Base-by-base conservation (phyloP, 208 protist genomes). In the Angomonas ambiguus region DNA sequence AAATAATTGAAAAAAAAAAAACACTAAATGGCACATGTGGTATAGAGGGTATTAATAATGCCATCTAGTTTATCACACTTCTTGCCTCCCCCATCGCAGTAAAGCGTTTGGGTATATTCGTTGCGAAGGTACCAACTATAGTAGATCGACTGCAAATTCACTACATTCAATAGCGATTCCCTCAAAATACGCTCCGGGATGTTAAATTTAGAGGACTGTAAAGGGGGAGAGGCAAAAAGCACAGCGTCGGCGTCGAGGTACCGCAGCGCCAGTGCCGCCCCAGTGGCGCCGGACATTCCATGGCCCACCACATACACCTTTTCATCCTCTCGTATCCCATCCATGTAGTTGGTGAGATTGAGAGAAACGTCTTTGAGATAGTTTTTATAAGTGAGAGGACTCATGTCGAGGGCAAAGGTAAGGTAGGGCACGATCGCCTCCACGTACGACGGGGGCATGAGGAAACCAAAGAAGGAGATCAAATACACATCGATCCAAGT, bases 401-500 rank as follows among this genome's bases (percentile, higher is more conserved):
- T 59, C 41, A 92, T 76, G 28, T 51, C 30, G 4, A 76, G 65
- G 6, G 79, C 56, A 51, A 80, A 80, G n/a, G 68, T 63, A 1
- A 89, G n/a, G 24, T 72, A 77, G 4, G 72, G 71, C 67, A 86
- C 6, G 20, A 87, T 55, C 8, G 22, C 8, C 1, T 62, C 49
- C 22, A 83, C 65, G 51, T 81, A 88, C 0, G 28, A 0, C 1
- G 70, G 24, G 0, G 86, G 86, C 70, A 82, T 85, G 38, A 92
- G 59, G 31, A 80, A 65, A 28, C 72, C 68, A 30, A 92, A 76
- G 27, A 87, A 67, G 2, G 80, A 85, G 5, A 89, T 16, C 16
- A 60, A 41, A 51, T 83, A 73, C 33, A 57, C 45, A 64, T 88
- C 69, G 42, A 89, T 76, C 76, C 80, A 89, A 72, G 83, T 81